Evolutionary conservation across 2,329 filamentous ascomycete genomes (phyloP), one percentile per base, ranked within the genome.

Genomic region (Onygenales sp.): DNA sequence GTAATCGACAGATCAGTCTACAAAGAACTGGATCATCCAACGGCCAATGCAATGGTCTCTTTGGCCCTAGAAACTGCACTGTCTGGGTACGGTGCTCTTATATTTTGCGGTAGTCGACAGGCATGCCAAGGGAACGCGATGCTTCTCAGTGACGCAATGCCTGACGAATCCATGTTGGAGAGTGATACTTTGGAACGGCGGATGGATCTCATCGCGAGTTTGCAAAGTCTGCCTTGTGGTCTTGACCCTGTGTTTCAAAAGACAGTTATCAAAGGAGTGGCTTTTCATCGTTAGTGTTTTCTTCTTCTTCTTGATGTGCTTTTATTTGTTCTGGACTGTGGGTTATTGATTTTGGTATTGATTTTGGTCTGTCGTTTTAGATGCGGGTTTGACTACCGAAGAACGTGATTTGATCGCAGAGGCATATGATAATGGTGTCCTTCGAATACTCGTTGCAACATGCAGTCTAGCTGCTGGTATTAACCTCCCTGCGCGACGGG

Each of bases 381-480:
- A 64, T 60, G 70, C 70, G 32, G 70, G 69, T 13, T 75, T 91
- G 61, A 90, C 86, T 0, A 83, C 79, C 0, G 87, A 91, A 68
- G 87, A 91, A 65, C 78, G 86, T 48, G 85, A 89, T 48, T 70
- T 89, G 7, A 78, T 90, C 52, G 82, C 86, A 2, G 77, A 76
- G 38, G 85, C 85, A 10, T 90, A 89, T 59, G 86, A 90, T 63
- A 67, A 72, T 41, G 85, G 86, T 0, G 73, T 79, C 5, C 65
- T 90, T 14, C 84, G 85, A 59, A 81, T 89, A 0, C 83, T 88
- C 51, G 82, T 89, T 13, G 87, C 87, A 39, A 91, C 87, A 1
- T 89, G 86, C 61, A 89, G 85, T 64, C 76, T 91, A 54, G 87
- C 87, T n/a, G 87, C 86, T 11, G 87, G 87, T n/a, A 88, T 91